These are phyloP conservation scores for Eimeria brunetti DNA, from an alignment of 169 alveolate genomes.

Conservation along the genomic window DNA sequence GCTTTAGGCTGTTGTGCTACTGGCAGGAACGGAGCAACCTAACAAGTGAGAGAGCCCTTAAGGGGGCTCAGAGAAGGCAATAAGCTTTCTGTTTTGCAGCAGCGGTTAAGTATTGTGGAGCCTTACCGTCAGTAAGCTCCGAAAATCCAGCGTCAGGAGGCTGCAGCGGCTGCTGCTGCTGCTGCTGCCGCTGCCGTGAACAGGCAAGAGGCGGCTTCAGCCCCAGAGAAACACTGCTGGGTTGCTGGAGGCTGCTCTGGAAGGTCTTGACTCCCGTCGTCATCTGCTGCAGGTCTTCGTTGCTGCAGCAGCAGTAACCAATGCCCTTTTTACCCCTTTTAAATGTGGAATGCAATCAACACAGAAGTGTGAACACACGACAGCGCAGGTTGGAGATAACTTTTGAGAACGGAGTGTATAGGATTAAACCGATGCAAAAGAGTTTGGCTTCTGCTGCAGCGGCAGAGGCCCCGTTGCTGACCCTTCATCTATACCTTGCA, in stretches of 20 bases:
- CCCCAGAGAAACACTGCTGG: neutral
- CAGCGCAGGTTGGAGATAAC: neutral
- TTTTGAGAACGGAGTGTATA: neutral
- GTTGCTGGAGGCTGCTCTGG: neutral
- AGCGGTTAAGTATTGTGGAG: neutral
- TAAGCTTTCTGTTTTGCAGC: neutral
- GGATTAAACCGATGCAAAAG: neutral
- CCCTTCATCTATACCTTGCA: neutral
- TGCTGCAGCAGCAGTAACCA: neutral
- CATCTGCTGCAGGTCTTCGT: constrained; percentile 6
- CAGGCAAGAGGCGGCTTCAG: neutral
- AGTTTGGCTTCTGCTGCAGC: neutral
- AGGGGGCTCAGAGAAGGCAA: neutral
- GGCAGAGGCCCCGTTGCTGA: neutral
- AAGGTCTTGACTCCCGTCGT: neutral
- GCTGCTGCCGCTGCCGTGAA: neutral
- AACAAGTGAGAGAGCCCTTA: neutral
- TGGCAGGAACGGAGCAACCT: neutral
- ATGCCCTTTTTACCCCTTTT: neutral
- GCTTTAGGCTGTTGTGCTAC: neutral
- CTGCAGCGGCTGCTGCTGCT: neutral
- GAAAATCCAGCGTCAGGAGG: neutral
- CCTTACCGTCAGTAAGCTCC: neutral
- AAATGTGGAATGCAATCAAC: neutral
- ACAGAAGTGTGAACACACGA: neutral